Conservation (phyloP, 768 basidiomycete genomes). For the Royoungia palumana region DNA sequence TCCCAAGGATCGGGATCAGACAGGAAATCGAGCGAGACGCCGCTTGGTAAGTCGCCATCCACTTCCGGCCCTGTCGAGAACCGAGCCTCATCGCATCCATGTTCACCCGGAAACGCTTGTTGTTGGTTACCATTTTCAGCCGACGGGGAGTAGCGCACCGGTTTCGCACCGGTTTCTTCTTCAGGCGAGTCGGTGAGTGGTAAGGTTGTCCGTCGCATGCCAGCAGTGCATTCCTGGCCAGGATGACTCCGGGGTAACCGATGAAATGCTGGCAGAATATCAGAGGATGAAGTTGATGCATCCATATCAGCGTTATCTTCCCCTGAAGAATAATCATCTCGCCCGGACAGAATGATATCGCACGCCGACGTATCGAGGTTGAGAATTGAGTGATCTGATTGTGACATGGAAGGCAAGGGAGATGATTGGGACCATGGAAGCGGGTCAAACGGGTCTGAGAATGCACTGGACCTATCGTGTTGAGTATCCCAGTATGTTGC, state of each 20-base stretch:
- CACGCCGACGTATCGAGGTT: slow-evolving; percentile 24
- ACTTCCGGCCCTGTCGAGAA: neutral
- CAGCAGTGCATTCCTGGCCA: neutral
- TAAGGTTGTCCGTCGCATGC: neutral
- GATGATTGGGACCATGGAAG: slow-evolving; percentile 26
- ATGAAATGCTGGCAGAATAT: neutral
- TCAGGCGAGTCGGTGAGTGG: neutral
- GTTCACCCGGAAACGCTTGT: neutral
- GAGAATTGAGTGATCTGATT: slow-evolving; percentile 16
- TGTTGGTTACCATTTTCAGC: neutral
- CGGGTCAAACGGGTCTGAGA: neutral
- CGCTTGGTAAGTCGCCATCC: neutral
- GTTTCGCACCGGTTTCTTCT: neutral
- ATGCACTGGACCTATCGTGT: neutral
- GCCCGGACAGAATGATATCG: neutral
- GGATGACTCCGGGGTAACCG: neutral
- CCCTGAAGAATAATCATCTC: neutral
- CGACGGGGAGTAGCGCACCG: neutral
- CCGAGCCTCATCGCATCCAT: neutral
- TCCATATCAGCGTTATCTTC: neutral
- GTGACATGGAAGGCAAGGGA: slow-evolving; percentile 18
- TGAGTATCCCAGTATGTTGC: neutral
- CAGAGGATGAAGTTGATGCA: neutral
- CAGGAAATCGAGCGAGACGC: slow-evolving; percentile 23
- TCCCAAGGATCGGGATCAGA: slow-evolving; percentile 32